These are phyloP conservation scores for Lithospermum erythrorhizon DNA, from an alignment of 257 asterid species.

Conservation along the genomic window DNA sequence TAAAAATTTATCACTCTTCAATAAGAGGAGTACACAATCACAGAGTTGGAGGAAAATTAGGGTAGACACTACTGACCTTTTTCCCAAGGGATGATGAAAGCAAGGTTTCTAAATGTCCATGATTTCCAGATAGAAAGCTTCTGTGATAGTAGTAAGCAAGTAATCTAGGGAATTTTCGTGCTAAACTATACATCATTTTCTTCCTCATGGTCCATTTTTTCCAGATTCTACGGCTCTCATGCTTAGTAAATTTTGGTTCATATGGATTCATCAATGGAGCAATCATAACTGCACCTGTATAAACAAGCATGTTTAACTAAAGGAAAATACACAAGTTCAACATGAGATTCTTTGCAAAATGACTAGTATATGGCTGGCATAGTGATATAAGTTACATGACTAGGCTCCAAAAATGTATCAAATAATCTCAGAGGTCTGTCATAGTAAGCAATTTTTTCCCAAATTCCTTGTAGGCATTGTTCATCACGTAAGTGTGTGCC, in stretches of 20 bases:
- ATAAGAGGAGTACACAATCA: constrained; percentile 12
- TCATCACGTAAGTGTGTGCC: background rate
- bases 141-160: constrained; percentile 58
- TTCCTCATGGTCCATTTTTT: constrained; percentile 53
- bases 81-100: constrained; percentile 55
- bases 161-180: constrained; percentile 60
- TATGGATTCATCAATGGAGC: constrained; percentile 93
- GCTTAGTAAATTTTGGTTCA: constrained; percentile 66
- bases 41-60: background rate
- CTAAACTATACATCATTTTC: constrained; percentile 52
- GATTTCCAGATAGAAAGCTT: constrained; percentile 78
- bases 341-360: background rate
- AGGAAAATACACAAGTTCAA: constrained; percentile 7
- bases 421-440: no score
- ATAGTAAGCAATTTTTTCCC: no score
- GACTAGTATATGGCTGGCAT: background rate
- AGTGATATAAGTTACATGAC: background rate
- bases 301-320: constrained; percentile 8
- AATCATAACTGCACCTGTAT: constrained; percentile 81
- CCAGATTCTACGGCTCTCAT: constrained; percentile 74
- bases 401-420: no score
- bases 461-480: background rate
- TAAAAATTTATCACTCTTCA: constrained; percentile 21
- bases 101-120: constrained; percentile 54
- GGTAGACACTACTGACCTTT: constrained; percentile 37